Conservation (phyloP, 2,329 filamentous ascomycete genomes). For the Pseudocercospora pini-densiflorae region DNA sequence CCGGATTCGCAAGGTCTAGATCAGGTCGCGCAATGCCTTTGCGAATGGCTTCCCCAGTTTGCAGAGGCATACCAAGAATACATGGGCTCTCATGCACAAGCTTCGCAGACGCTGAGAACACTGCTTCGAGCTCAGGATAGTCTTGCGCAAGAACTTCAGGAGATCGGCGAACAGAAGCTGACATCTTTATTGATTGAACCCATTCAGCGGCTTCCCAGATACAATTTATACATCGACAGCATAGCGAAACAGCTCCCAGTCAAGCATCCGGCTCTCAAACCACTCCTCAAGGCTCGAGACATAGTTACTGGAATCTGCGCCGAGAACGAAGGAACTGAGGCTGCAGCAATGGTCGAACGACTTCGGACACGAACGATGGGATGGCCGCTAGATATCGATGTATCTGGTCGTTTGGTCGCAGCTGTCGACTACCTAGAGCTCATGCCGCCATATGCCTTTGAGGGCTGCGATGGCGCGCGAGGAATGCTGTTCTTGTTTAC, state of each 20-base stretch:
- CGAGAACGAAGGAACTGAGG: conserved; percentile 74
- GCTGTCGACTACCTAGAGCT: conserved; percentile 82
- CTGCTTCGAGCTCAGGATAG: conserved; percentile 78
- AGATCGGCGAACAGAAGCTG: conserved; percentile 86
- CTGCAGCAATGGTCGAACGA: conserved; percentile 73
- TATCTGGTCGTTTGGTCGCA: conserved; percentile 76
- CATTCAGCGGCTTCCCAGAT: conserved; percentile 89
- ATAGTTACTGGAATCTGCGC: conserved; percentile 97
- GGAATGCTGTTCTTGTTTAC: conserved; percentile 85
- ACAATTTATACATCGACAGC: conserved; percentile 95
- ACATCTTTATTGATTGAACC: conserved; percentile 95
- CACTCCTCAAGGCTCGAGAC: conserved; percentile 85
- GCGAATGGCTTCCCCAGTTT: conserved; percentile 94
- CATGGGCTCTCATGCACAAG: conserved; percentile 85
- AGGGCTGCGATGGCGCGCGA: conserved; percentile 28
- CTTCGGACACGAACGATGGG: conserved; percentile 49
- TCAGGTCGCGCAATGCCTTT: conserved; percentile 76
- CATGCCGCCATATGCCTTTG: conserved; percentile 67
- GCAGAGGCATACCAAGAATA: conserved; percentile 91
- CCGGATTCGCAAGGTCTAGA: conserved; percentile 62
- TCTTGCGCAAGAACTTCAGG: conserved; percentile 77
- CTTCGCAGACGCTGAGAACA: conserved; percentile 77
- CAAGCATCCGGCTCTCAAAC: conserved; percentile 80
- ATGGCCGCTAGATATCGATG: conserved; percentile 52
- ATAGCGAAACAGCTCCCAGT: conserved; percentile 86